Evolutionary conservation across 192 early-diverging fungal species (phyloP).

Genomic region (Paraglomus brasilianum): DNA sequence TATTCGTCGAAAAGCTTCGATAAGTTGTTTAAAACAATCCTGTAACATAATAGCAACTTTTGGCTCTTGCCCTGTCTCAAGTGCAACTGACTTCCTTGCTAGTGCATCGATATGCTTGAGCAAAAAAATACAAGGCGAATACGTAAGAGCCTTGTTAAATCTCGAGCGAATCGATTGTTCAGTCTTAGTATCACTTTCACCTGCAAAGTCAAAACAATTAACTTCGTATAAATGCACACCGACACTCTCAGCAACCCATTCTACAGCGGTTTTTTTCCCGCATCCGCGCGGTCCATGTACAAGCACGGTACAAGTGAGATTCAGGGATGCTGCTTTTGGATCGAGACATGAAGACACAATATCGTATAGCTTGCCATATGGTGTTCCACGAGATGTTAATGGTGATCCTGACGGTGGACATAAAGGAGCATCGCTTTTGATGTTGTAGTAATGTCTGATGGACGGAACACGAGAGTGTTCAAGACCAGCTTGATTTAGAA

Average conservation of each 20-base stretch:
- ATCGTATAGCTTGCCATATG: slow-evolving; percentile 52
- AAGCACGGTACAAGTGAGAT: slow-evolving; percentile 68
- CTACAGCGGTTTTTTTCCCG: slow-evolving; percentile 76
- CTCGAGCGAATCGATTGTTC: slow-evolving; percentile 70
- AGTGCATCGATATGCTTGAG: slow-evolving; percentile 78
- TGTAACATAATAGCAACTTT: slow-evolving; percentile 56
- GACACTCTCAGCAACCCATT: slow-evolving; percentile 62
- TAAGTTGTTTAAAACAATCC: slow-evolving; percentile 55
- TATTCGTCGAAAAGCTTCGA: slow-evolving; percentile 44
- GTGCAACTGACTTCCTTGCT: slow-evolving; percentile 54
- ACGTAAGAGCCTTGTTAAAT: slow-evolving; percentile 74
- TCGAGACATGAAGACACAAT: slow-evolving; percentile 71
- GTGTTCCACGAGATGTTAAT: slow-evolving; percentile 34
- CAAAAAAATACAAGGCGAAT: slow-evolving; percentile 83
- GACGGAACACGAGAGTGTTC: slow-evolving; percentile 57
- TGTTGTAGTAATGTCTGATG: slow-evolving; percentile 31
- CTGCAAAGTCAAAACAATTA: slow-evolving; percentile 75
- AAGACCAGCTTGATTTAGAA: slow-evolving; percentile 65
- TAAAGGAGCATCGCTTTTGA: slow-evolving; percentile 33
- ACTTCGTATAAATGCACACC: slow-evolving; percentile 79
- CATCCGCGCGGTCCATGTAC: slow-evolving; percentile 80
- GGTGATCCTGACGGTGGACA: slow-evolving; percentile 38
- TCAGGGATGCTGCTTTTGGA: slow-evolving; percentile 66
- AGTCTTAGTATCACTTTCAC: slow-evolving; percentile 81
- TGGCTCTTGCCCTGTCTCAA: slow-evolving; percentile 58